Evolutionary conservation across 78 protist species (phyloP).

Genomic region (Tieghemostelium lacteum): DNA sequence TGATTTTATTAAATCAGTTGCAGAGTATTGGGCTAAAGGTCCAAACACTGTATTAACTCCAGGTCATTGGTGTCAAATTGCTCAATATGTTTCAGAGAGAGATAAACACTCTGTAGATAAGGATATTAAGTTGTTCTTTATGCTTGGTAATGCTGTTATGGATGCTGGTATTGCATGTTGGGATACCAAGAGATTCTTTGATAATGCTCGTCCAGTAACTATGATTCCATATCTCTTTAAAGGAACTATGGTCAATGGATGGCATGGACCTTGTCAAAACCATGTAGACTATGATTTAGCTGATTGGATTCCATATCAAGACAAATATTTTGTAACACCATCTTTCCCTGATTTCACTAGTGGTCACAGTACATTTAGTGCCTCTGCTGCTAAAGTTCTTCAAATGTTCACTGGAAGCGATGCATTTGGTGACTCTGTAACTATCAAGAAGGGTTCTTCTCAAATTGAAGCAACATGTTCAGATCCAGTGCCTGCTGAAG

Average conservation of each 20-base stretch:
- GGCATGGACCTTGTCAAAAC: slow-evolving; percentile 34
- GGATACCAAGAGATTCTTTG: slow-evolving; percentile 36
- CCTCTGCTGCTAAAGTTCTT: slow-evolving; percentile 29
- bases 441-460: slow-evolving; percentile 13
- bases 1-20: slow-evolving; percentile 16
- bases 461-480: slow-evolving; percentile 12
- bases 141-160: slow-evolving; percentile 31
- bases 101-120: slow-evolving; percentile 12
- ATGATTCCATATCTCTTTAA: slow-evolving; percentile 43
- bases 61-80: slow-evolving; percentile 54
- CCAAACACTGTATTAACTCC: slow-evolving; percentile 26
- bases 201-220: slow-evolving; percentile 48
- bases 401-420: slow-evolving; percentile 38
- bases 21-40: slow-evolving; percentile 57
- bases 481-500: slow-evolving; percentile 11
- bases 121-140: slow-evolving; percentile 50
- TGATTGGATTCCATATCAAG: slow-evolving; percentile 53
- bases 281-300: slow-evolving; percentile 14
- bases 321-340: slow-evolving; percentile 13
- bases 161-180: slow-evolving; percentile 63
- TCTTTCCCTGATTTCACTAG: slow-evolving; percentile 43
- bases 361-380: slow-evolving; percentile 48
- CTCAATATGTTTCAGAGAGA: slow-evolving; percentile 14
- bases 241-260: slow-evolving; percentile 20
- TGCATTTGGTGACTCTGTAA: slow-evolving; percentile 22